A percentile compares a stretch with the other conserved stretches of the same genome.
Conservation (phyloP, 139 green algal genomes). For the Tetratostichococcus sp. region DNA sequence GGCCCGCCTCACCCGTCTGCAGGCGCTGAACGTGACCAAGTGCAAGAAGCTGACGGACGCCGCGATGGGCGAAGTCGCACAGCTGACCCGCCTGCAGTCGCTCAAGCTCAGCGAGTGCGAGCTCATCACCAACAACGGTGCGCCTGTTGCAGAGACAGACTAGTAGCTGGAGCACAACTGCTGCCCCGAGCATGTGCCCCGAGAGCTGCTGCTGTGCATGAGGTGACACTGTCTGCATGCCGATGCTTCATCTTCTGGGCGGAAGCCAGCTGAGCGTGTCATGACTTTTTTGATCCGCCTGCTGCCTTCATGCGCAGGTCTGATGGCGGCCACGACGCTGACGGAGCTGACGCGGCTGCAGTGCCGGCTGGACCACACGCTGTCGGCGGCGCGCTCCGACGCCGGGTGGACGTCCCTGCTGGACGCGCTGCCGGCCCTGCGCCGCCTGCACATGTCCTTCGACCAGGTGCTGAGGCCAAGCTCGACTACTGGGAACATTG, state of each 20-base stretch:
- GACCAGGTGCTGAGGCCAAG: too few species aligned
- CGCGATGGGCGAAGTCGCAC: slow-evolving; percentile 1
- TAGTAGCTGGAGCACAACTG: too few species aligned
- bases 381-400: neutral
- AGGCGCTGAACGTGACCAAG: too few species aligned
- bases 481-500: too few species aligned
- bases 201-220: too few species aligned
- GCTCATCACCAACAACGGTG: slow-evolving; percentile 12
- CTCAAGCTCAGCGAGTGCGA: slow-evolving; percentile 28
- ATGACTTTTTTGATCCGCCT: too few species aligned
- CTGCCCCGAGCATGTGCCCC: too few species aligned
- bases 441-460: neutral
- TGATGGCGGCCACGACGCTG: slow-evolving; percentile 24
- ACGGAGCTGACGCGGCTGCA: slow-evolving; percentile 21
- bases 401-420: neutral
- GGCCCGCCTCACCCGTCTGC: too few species aligned
- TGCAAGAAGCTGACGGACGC: slow-evolving; percentile 8
- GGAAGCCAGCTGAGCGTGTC: too few species aligned
- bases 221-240: too few species aligned
- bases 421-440: neutral
- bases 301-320: slow-evolving; percentile 1
- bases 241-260: too few species aligned
- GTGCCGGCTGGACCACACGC: neutral
- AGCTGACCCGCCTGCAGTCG: slow-evolving; percentile 8
- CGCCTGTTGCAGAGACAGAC: too few species aligned